phyloP scores from a whole-genome alignment of 306 rosid genomes.

The Quercus suber region DNA sequence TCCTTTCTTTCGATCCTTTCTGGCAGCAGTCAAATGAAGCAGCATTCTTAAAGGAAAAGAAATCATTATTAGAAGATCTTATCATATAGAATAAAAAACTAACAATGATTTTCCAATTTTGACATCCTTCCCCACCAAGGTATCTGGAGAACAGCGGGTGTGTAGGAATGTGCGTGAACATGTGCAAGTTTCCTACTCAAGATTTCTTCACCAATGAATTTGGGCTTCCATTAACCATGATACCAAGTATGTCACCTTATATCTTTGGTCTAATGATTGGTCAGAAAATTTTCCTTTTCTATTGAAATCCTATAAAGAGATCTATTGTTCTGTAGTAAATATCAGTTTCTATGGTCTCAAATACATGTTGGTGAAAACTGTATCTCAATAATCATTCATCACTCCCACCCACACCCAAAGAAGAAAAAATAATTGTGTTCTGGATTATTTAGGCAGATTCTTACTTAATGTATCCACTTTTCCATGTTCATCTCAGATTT shows the following conservation, averaged over 20 bases:
- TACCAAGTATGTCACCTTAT: slow-evolving; percentile 60
- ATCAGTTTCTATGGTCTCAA: not conserved
- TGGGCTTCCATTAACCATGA: slow-evolving; percentile 97
- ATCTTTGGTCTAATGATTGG: not conserved
- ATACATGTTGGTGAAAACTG: not conserved
- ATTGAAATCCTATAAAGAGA: not conserved
- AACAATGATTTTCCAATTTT: not conserved
- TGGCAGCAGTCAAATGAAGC: not conserved
- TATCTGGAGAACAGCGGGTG: slow-evolving; percentile 96
- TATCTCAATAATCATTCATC: no score
- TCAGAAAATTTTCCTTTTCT: not conserved
- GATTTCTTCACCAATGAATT: slow-evolving; percentile 94
- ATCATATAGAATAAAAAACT: not conserved
- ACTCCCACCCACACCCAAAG: no score
- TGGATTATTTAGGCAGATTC: not conserved
- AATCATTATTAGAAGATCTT: not conserved
- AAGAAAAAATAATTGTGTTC: not conserved
- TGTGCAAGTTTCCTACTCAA: slow-evolving; percentile 98
- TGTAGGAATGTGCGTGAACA: slow-evolving; percentile 93
- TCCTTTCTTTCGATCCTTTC: not conserved
- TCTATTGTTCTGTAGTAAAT: not conserved
- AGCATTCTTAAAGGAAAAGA: not conserved
- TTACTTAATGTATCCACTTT: not conserved
- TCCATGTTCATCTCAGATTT: slow-evolving; percentile 53
- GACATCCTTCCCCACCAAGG: slow-evolving; percentile 34